Base-by-base conservation (phyloP, 106 monocot genomes). In the Dactylorhiza incarnata region DNA sequence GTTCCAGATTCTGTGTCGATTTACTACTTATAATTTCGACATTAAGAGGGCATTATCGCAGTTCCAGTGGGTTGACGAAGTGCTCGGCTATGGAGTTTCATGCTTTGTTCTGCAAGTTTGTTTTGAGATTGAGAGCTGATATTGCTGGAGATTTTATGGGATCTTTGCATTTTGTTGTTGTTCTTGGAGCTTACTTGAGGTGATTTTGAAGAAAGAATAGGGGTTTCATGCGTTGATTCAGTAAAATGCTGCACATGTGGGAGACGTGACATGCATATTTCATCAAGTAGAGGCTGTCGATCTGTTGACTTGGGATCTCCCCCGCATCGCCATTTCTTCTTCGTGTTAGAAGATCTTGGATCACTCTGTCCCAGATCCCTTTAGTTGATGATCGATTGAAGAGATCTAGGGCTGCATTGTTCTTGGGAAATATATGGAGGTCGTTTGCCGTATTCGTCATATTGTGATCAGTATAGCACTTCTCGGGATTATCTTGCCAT, bases 401-500 rank as follows among this genome's bases (percentile, higher is more conserved):
- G 51, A 12, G 73, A 73, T 73, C 24, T 73, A 51, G 73, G 73
- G 0, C 45, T 69, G 3, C 69, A 69, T 69, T 69, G 69, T 46
- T 69, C 45, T 46, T 17, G 43, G 13, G 44, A 68, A 72, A 72
- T 63, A 23, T 14, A 84, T 82, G 84, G 71, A 73, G 44, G 19
- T 49, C 45, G 45, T 74, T 53, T 53, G 67, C 62, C 66, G 5
- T 49, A 74, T 24, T 44, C 76, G 45, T 45, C 45, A 22, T 49
- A 59, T 81, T 19, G 19, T 77, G 26, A 16, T 82, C 4, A 15
- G 85, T 53, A 5, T 81, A 48, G 22, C 85, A 48, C 56, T 79
- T 16, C 17, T 87, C 0, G 65, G 48, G 50, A 16, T 82, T 75
- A 53, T 83, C 37, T 82, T 73, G 5, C 22, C 81, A 46, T 43